Evolutionary conservation across 2,329 filamentous ascomycete species (phyloP), one percentile per base, ranked within the genome.

Genomic region (Stemphylium lycopersici): DNA sequence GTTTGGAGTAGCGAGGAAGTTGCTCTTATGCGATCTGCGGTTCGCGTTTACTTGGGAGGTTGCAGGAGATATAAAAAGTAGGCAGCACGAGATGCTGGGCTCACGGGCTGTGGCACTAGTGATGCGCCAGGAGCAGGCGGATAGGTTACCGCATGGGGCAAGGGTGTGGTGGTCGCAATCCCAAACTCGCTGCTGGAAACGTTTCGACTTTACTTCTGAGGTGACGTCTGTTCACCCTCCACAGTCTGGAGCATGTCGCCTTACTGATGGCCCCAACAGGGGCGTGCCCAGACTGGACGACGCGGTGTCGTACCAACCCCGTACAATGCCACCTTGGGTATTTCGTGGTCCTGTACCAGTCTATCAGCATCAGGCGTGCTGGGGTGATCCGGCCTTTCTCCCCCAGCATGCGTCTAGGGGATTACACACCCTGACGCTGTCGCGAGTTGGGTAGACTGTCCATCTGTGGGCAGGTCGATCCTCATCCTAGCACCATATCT

Each of bases 11-110:
- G 38, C 22, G 20, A 16, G 10, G 34, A 7, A 11, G 42, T 36
- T 47, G 39, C 18, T 41, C 37, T 48, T 50, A 32, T 40, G 34
- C n/a, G 22, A 43, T 44, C 38, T 12, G 38, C 18, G 10, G 16
- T 24, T 32, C 20, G 37, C n/a, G 52, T 52, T 41, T 51, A 29
- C 51, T 44, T 56, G 58, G 31, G 54, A 53, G 46, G 53, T 58
- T 52, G 40, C 52, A 58, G 55, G 53, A 44, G 61, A 62, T 66
- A 61, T 29, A 57, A 63, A 61, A 59, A 54, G 50, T 48, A 47
- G 47, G 40, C 55, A 62, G 48, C 48, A 63, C 53, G 24, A 52
- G 49, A 44, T 57, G 55, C 46, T 57, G 48, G 57, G 49, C 45
- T 49, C 46, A 41, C 37, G 44, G 58, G 55, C 42, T 55, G 53